Evolutionary conservation across 73 alveolate genomes (phyloP).

Genomic region (Blepharisma japonicum): DNA sequence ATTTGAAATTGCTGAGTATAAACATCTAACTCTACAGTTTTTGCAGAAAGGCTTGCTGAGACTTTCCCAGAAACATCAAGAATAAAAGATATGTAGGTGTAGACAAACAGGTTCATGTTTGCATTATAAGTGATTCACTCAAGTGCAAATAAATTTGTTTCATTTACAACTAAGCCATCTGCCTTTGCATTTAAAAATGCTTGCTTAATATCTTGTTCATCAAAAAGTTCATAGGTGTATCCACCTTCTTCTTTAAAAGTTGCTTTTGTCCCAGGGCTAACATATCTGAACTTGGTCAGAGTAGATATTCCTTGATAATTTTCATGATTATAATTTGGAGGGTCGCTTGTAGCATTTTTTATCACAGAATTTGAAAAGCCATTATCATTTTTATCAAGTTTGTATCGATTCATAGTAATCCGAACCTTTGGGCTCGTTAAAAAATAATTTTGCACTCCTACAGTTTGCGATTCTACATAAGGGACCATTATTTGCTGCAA

Average conservation of each 20-base stretch:
- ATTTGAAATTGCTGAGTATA: neutral
- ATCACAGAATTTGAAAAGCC: too few species aligned
- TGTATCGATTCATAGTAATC: too few species aligned
- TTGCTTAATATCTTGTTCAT: neutral
- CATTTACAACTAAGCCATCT: neutral
- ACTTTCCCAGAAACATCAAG: constrained; percentile 44
- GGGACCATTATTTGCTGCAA: too few species aligned
- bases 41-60: neutral
- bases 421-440: too few species aligned
- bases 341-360: too few species aligned
- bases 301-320: too few species aligned
- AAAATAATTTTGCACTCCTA: too few species aligned
- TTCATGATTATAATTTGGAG: too few species aligned
- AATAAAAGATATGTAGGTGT: constrained; percentile 27
- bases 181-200: neutral
- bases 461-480: too few species aligned
- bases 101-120: constrained; percentile 36
- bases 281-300: neutral
- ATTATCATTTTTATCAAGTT: too few species aligned
- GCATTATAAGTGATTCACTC: constrained; percentile 45
- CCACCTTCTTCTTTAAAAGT: neutral
- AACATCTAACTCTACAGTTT: constrained; percentile 29
- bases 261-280: neutral
- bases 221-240: neutral
- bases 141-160: constrained; percentile 35